A percentile compares a stretch with the other conserved stretches of the same genome.
These are phyloP conservation scores for Xylaria sp. DNA, from an alignment of 2,329 filamentous ascomycete genomes.

Conservation along the genomic window DNA sequence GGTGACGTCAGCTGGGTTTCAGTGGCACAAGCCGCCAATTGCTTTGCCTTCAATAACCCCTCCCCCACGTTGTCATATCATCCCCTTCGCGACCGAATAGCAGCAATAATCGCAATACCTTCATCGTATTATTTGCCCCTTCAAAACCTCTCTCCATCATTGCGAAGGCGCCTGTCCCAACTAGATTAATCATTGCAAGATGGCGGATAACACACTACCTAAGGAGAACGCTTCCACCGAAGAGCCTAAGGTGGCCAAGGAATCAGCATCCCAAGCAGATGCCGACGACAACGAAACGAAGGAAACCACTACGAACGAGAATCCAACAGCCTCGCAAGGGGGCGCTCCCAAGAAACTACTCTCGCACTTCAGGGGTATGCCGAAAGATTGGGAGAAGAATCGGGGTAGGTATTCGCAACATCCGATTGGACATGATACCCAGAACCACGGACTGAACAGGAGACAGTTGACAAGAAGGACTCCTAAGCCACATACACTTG, in stretches of 20 bases:
- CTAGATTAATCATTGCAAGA: slow-evolving; percentile 8
- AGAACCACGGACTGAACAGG: slow-evolving; percentile 9
- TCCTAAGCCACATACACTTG: slow-evolving; percentile 1
- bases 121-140: not conserved
- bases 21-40: not conserved
- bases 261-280: slow-evolving; percentile 7
- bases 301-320: slow-evolving; percentile 9
- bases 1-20: not conserved
- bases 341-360: slow-evolving; percentile 23
- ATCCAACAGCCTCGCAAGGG: slow-evolving; percentile 11
- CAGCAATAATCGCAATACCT: not conserved
- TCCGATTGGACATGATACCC: not conserved
- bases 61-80: not conserved
- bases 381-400: slow-evolving; percentile 36
- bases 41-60: too few relatives aligned
- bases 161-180: not conserved
- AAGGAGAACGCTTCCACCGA: slow-evolving; percentile 7
- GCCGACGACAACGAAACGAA: slow-evolving; percentile 20
- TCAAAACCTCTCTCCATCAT: too few relatives aligned
- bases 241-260: slow-evolving; percentile 5
- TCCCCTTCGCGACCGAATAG: not conserved
- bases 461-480: slow-evolving; percentile 29
- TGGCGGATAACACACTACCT: slow-evolving; percentile 22
- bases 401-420: slow-evolving; percentile 12
- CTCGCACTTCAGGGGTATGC: slow-evolving; percentile 34